phyloP scores from a whole-genome alignment of 352 stramenopile genomes.

The Globisporangium barbulae region DNA sequence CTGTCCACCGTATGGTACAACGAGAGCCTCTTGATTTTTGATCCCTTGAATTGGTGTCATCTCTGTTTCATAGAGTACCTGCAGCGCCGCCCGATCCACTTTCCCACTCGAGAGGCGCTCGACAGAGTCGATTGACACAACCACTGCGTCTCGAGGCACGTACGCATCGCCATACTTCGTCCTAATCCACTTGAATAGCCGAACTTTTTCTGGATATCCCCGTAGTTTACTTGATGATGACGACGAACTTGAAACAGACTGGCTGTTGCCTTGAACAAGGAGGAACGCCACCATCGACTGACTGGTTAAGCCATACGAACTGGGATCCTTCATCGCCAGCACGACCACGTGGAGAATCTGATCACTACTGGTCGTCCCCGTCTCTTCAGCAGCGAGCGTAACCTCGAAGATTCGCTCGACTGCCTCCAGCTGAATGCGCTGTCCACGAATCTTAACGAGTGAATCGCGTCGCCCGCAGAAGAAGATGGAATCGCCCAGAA shows the following conservation, averaged over 20 bases:
- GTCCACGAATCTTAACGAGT: conserved; percentile 54
- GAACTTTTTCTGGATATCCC: conserved; percentile 16
- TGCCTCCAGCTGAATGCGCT: conserved; percentile 46
- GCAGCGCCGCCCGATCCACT: conserved; percentile 28
- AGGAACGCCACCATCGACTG: conserved; percentile 12
- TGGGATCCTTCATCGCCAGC: conserved; percentile 6
- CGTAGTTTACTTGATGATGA: neutral
- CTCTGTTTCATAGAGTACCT: conserved; percentile 12
- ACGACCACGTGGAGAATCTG: neutral
- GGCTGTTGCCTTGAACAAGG: neutral
- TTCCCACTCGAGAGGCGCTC: conserved; percentile 38
- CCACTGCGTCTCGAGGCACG: conserved; percentile 24
- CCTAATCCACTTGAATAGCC: conserved; percentile 29
- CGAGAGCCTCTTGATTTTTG: neutral
- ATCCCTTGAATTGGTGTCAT: neutral
- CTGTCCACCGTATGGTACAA: neutral
- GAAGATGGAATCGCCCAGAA: conserved; percentile 30
- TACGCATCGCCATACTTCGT: conserved; percentile 28
- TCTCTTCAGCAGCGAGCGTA: conserved; percentile 15
- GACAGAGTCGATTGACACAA: conserved; percentile 17
- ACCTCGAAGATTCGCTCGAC: conserved; percentile 26
- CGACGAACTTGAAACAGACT: no score
- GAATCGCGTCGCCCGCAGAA: conserved; percentile 42
- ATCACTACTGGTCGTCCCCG: conserved; percentile 10
- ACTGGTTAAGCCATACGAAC: conserved; percentile 2